Evolutionary conservation across 768 basidiomycete genomes (phyloP).

Genomic region (Scleroderma citrinum): DNA sequence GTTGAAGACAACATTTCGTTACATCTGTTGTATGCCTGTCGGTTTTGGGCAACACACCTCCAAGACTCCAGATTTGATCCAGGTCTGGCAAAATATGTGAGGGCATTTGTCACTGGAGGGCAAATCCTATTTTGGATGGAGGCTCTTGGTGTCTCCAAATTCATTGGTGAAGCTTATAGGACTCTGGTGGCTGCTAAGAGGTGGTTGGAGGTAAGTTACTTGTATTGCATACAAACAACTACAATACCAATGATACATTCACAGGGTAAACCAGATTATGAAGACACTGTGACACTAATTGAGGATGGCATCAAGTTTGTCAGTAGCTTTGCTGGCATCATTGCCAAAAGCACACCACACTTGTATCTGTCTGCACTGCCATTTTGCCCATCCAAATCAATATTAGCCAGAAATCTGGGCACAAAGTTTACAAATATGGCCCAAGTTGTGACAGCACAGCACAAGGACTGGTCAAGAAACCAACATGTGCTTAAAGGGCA

Average conservation of each 20-base stretch:
- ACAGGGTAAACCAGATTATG: background rate
- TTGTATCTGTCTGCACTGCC: too few species aligned
- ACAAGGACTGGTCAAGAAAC: background rate
- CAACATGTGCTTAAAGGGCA: background rate
- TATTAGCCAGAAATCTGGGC: background rate
- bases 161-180: background rate
- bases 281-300: background rate
- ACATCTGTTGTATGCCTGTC: slow-evolving; percentile 26
- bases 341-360: slow-evolving; percentile 1
- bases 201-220: background rate
- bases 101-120: background rate
- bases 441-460: background rate
- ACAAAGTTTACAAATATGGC: background rate
- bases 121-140: background rate
- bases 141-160: background rate
- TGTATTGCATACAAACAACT: background rate
- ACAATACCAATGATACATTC: background rate
- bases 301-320: background rate
- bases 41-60: slow-evolving; percentile 11
- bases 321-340: background rate
- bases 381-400: background rate
- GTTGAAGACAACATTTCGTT: slow-evolving; percentile 19
- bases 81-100: background rate
- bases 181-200: background rate
- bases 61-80: background rate